These are phyloP conservation scores for Fusarium tuaranense DNA, from an alignment of 2,329 filamentous ascomycete genomes.

Conservation along the genomic window DNA sequence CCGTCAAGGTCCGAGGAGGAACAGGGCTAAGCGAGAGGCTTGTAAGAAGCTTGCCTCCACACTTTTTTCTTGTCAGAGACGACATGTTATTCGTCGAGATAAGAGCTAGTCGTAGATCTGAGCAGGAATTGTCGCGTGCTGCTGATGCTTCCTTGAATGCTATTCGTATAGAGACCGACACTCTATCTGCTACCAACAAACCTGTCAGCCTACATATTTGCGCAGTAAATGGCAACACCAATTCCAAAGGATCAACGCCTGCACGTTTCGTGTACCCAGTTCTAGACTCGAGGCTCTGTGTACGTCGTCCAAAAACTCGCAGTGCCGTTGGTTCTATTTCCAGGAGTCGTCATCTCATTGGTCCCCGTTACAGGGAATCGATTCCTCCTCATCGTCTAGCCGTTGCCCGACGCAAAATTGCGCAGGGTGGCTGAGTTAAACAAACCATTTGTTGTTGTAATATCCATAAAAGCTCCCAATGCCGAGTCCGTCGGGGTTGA, in stretches of 20 bases:
- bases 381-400: background rate
- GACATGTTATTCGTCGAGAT: background rate
- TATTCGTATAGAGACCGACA: background rate
- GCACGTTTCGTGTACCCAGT: background rate
- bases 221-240: background rate
- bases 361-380: background rate
- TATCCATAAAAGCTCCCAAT: background rate
- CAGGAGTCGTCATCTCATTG: background rate
- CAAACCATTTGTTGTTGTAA: background rate
- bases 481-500: background rate
- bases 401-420: background rate
- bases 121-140: background rate
- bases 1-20: background rate
- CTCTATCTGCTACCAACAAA: background rate
- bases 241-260: background rate
- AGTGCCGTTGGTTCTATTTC: background rate
- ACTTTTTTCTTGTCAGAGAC: background rate
- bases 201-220: background rate
- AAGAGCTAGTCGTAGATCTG: background rate
- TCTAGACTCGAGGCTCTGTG: background rate
- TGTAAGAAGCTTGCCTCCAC: background rate
- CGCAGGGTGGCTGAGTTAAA: background rate
- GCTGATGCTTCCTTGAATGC: background rate
- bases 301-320: background rate
- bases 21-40: background rate